phyloP scores from a whole-genome alignment of 441 rosid species.

The Populus trichocarpa region DNA sequence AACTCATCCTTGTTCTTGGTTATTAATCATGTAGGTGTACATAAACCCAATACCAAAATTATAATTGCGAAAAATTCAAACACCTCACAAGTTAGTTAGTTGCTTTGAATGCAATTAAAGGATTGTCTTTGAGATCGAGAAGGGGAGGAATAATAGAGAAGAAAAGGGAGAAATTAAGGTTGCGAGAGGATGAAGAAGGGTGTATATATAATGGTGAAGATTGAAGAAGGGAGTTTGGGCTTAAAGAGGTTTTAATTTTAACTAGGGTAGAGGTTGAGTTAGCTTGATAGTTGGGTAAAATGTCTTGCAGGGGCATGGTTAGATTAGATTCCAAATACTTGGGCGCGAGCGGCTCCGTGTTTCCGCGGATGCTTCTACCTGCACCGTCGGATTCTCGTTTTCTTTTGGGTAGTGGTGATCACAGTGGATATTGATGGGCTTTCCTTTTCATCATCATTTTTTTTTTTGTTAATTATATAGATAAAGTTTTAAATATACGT shows the following conservation, averaged over 20 bases:
- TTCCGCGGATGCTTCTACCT: slow-evolving; percentile 75
- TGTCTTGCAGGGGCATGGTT: neutral
- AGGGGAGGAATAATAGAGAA: slow-evolving; percentile 5
- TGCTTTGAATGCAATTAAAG: slow-evolving; percentile 22
- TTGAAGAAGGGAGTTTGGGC: neutral
- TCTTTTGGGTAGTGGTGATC: neutral
- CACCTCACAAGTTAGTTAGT: neutral
- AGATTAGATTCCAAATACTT: slow-evolving; percentile 52
- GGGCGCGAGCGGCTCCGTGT: slow-evolving; percentile 89
- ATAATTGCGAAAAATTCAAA: too few species aligned
- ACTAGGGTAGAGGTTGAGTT: slow-evolving; percentile 42
- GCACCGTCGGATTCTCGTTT: slow-evolving; percentile 47
- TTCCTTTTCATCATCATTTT: slow-evolving; percentile 13
- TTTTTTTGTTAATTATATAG: neutral
- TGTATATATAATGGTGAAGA: neutral
- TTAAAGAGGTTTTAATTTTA: slow-evolving; percentile 18
- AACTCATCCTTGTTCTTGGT: slow-evolving; percentile 37
- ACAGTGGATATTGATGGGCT: slow-evolving; percentile 14
- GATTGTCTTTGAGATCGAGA: neutral
- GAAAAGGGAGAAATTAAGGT: neutral
- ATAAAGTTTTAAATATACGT: too few species aligned
- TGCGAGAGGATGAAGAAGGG: slow-evolving; percentile 10
- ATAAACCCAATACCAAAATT: neutral
- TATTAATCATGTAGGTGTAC: neutral
- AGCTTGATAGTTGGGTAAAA: neutral